Evolutionary conservation across 2,329 filamentous ascomycete species (phyloP), one percentile per base, ranked within the genome.

Genomic region (Pseudonectria buxi): DNA sequence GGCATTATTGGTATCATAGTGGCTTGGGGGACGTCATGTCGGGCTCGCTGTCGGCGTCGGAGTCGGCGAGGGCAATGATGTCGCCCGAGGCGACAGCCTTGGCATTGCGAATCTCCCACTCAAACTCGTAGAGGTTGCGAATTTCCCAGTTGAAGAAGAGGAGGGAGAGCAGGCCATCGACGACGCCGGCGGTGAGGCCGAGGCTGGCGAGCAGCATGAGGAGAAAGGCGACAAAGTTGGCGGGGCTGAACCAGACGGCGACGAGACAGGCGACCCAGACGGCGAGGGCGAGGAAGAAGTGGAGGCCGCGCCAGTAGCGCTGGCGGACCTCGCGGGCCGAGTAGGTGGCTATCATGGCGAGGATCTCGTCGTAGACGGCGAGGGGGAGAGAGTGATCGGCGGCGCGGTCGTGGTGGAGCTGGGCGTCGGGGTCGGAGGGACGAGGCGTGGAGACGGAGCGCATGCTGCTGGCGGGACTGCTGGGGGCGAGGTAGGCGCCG

Each of bases 131-230:
- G 36, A 98, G 65, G 4, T 83, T 81, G 39, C 87, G 74, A 40
- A 95, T 63, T 64, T 98, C 92, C 41, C 79, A 80, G 10, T 83
- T 81, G 39, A 95, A 82, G 58, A 98, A 98, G 32, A 96, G 61
- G 1, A 92, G 73, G 0, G 88, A 84, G 57, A 96, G 85, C 27
- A 96, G 62, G 0, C 90, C 89, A 55, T 95, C 86, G 14, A 95
- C 58, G 3, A 87, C 75, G 0, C 90, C 90, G 4, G 81, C 78
- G 12, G 74, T 74, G 24, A 96, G 70, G 3, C 80, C 78, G 12
- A 96, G 59, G n/a, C 82, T 87, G 55, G 83, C 85, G 14, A 94
- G 55, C 3, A 96, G 62, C 62, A 88, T 77, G 32, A 96, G 68
- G 7, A 92, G 67, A 55, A 95, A 95, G 1, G 83, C 68, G 6